Evolutionary conservation across 192 early-diverging fungal genomes (phyloP), one percentile per base, ranked within the genome.

Genomic region (Coemansia sp.): DNA sequence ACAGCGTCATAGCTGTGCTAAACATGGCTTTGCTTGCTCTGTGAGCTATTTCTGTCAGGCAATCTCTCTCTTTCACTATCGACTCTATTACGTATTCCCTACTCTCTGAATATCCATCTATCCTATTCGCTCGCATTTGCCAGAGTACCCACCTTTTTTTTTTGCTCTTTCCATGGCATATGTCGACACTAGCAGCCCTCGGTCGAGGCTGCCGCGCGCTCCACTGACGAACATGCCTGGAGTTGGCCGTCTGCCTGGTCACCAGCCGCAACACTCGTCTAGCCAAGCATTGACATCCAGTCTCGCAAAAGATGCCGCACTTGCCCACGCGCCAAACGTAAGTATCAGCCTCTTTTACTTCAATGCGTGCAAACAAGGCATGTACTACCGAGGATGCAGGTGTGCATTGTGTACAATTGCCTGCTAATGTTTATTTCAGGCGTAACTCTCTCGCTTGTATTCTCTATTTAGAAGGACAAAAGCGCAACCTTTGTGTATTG

Each of bases 401-500:
- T n/a, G 29, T 13, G 15, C 54, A 57, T 57, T 57, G 54, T 31
- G 29, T 57, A 33, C 54, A 31, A 57, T 57, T 57, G 54, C 54
- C 54, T 16, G 54, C 54, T 57, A 57, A 57, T 31, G 29, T 57
- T 57, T 57, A n/a, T 57, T 29, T 8, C 11, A 31, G 15, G 54
- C 54, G 54, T 57, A 57, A 57, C 54, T 31, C 27, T 57, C 27
- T 57, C 15, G 12, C 54, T 57, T 57, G 54, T 57, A 27, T 5
- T 57, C 54, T 15, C 18, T 13, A 13, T 64, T 43, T 78, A 78
- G 77, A 61, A 63, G 61, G 72, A 72, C 3, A 74, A 60, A 33
- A 72, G 64, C 51, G 81, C 63, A 3, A 41, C 75, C 16, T 65
- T 83, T 44, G 57, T 83, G 10, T 78, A 75, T 54, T 59, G 70